phyloP scores from a whole-genome alignment of 257 asterid species.

The Craterostigma plantagineum region DNA sequence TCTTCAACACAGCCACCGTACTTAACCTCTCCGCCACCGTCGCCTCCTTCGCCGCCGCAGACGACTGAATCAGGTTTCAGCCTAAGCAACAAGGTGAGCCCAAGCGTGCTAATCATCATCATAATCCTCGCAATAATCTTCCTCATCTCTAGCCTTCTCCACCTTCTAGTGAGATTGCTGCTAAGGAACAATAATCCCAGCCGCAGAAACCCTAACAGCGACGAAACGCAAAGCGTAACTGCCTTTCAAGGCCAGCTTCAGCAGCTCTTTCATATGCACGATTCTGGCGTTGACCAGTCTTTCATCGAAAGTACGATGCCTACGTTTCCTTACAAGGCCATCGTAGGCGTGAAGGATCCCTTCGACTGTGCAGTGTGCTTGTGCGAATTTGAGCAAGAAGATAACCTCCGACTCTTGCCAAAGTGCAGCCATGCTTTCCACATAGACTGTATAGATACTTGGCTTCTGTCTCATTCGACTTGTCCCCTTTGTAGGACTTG shows the following conservation, averaged over 20 bases:
- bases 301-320: not conserved
- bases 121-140: not conserved
- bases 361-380: conserved; percentile 35
- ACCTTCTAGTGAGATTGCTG: not conserved
- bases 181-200: not conserved
- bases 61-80: not conserved
- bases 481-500: conserved; percentile 43
- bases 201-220: too few relatives aligned
- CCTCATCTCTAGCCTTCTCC: not conserved
- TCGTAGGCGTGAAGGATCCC: not conserved
- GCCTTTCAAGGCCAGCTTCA: not conserved
- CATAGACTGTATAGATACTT: conserved; percentile 31
- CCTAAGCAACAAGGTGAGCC: not conserved
- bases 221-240: not conserved
- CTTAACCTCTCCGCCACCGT: too few relatives aligned
- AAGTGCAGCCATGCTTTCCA: conserved; percentile 54
- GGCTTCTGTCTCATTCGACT: conserved; percentile 39
- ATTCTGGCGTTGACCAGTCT: not conserved
- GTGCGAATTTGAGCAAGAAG: conserved; percentile 36
- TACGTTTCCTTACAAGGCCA: not conserved
- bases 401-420: conserved; percentile 16
- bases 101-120: not conserved
- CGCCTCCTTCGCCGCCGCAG: too few relatives aligned
- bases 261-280: not conserved
- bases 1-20: too few relatives aligned